Evolutionary conservation across 208 protist genomes (phyloP).

Genomic region (Trichomonas vaginalis): DNA sequence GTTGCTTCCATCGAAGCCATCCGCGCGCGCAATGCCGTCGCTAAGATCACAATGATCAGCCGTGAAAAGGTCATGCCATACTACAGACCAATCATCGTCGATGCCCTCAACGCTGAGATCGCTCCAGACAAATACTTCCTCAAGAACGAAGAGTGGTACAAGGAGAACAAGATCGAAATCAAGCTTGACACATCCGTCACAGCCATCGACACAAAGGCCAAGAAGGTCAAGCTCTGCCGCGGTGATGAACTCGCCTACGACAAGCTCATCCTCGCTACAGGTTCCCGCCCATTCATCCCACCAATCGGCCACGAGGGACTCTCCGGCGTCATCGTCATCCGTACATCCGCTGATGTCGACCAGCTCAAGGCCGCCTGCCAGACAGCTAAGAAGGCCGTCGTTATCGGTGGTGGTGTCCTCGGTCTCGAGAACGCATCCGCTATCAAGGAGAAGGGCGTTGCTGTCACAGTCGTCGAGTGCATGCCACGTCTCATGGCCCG

Average conservation of each 20-base stretch:
- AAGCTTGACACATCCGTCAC: background rate
- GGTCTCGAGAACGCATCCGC: background rate
- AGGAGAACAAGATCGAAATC: background rate
- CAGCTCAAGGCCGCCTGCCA: background rate
- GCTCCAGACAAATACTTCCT: background rate
- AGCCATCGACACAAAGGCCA: background rate
- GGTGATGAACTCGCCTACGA: background rate
- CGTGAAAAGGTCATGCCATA: background rate
- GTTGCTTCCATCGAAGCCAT: background rate
- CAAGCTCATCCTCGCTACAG: background rate
- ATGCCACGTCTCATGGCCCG: background rate
- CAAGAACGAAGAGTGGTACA: background rate
- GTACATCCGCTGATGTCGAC: background rate
- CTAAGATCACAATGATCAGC: background rate
- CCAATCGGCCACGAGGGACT: background rate
- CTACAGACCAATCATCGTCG: background rate
- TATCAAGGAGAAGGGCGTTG: background rate
- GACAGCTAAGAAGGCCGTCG: background rate
- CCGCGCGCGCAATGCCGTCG: background rate
- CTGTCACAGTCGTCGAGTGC: background rate
- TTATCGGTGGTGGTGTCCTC: slow-evolving; percentile 9
- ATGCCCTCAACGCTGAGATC: background rate
- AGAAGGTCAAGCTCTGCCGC: background rate
- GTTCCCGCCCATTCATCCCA: background rate
- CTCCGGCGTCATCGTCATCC: background rate